A percentile compares a stretch with the other conserved stretches of the same genome.
phyloP scores from a whole-genome alignment of 306 rosid genomes.

The Rubus idaeus region DNA sequence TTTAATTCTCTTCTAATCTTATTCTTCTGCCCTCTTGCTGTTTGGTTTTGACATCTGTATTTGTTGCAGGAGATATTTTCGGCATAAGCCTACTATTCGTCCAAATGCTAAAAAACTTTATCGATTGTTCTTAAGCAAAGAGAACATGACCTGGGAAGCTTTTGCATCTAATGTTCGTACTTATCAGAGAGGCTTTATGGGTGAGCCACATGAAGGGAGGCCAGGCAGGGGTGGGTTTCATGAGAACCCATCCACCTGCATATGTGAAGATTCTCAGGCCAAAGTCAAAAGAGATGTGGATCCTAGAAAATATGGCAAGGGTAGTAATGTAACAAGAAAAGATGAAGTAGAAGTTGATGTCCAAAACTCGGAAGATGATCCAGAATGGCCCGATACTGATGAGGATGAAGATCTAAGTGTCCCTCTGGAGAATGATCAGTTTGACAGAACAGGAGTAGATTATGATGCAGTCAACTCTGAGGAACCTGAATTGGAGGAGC shows the following conservation, averaged over 20 bases:
- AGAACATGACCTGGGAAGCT: slow-evolving; percentile 83
- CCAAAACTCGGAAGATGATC: slow-evolving; percentile 50
- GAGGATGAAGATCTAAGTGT: slow-evolving; percentile 72
- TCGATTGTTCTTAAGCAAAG: slow-evolving; percentile 64
- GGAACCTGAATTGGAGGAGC: slow-evolving; percentile 85
- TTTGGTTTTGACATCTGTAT: slow-evolving; percentile 25
- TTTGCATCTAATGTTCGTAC: slow-evolving; percentile 76
- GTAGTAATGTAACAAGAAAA: slow-evolving; percentile 35
- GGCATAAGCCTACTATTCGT: slow-evolving; percentile 98
- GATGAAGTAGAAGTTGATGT: slow-evolving; percentile 38
- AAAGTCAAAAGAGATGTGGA: slow-evolving; percentile 37
- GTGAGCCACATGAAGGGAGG: slow-evolving; percentile 88
- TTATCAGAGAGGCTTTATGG: slow-evolving; percentile 90
- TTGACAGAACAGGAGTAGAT: slow-evolving; percentile 55
- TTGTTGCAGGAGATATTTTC: slow-evolving; percentile 81
- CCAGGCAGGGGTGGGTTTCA: slow-evolving; percentile 98
- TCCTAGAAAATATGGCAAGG: slow-evolving; percentile 59
- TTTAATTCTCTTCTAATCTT: slow-evolving; percentile 3
- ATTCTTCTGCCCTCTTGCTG: slow-evolving; percentile 10
- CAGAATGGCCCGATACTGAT: slow-evolving; percentile 62
- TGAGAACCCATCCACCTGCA: slow-evolving; percentile 90
- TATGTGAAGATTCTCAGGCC: slow-evolving; percentile 75
- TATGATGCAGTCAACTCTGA: slow-evolving; percentile 65
- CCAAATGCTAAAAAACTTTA: slow-evolving; percentile 94
- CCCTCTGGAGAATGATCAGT: slow-evolving; percentile 46